These are phyloP conservation scores for Fusarium napiforme DNA, from an alignment of 2,329 filamentous ascomycete species.

Conservation along the genomic window DNA sequence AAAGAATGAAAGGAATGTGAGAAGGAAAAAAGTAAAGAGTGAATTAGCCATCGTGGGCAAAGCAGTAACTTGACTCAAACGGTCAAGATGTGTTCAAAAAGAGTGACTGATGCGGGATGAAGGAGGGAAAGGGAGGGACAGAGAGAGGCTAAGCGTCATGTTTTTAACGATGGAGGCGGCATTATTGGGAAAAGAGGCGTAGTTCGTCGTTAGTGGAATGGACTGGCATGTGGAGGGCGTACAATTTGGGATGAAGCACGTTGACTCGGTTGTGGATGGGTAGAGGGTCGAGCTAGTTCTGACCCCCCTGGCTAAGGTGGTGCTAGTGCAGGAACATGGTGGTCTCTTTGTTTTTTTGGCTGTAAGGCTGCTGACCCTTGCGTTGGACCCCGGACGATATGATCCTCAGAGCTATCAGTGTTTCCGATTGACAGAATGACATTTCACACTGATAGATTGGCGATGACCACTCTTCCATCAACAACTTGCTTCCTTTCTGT, in stretches of 20 bases:
- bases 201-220: neutral
- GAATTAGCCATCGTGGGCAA: constrained; percentile 36
- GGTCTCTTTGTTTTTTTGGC: neutral
- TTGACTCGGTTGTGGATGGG: constrained; percentile 2
- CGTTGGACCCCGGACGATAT: neutral
- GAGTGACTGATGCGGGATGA: constrained; percentile 4
- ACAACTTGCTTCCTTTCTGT: accelerated
- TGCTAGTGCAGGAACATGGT: constrained; percentile 23
- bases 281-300: neutral
- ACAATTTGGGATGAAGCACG: constrained; percentile 11
- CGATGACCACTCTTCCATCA: neutral
- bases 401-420: neutral
- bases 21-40: constrained; percentile 37
- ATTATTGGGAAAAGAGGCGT: constrained; percentile 17
- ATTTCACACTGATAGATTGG: neutral
- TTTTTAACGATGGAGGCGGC: constrained; percentile 19
- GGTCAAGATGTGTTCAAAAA: neutral
- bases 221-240: constrained; percentile 33
- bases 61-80: neutral
- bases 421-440: neutral
- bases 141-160: constrained; percentile 2
- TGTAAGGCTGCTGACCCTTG: constrained; percentile 28
- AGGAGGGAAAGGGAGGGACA: neutral
- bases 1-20: constrained; percentile 26
- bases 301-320: constrained; percentile 17